Evolutionary conservation across 352 stramenopile genomes (phyloP).

Genomic region (Aphanomyces stellatus): DNA sequence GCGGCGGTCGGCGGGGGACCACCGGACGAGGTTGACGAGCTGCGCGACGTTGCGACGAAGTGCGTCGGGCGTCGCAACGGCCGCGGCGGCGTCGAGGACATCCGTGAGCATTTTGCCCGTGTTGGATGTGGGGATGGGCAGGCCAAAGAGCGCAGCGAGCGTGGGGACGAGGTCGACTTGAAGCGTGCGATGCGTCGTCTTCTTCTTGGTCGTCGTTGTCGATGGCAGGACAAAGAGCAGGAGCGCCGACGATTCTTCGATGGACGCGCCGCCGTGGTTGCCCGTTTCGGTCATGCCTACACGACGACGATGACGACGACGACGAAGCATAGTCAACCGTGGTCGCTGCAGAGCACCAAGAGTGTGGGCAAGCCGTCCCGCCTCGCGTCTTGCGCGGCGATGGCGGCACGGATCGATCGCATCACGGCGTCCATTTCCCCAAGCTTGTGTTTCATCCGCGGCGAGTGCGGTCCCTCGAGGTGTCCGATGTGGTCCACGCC

Average conservation of each 20-base stretch:
- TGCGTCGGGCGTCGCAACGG: constrained; percentile 17
- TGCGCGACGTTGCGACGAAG: constrained; percentile 57
- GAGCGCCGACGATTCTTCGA: constrained; percentile 77
- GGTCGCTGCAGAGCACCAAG: constrained; percentile 78
- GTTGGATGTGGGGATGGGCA: constrained; percentile 56
- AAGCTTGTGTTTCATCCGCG: constrained; percentile 71
- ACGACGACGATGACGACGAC: not conserved
- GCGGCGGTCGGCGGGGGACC: constrained; percentile 38
- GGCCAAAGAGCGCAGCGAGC: constrained; percentile 57
- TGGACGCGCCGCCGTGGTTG: constrained; percentile 76
- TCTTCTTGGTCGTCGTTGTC: constrained; percentile 29
- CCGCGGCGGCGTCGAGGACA: constrained; percentile 33
- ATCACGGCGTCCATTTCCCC: constrained; percentile 77
- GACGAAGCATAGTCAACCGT: constrained; percentile 25
- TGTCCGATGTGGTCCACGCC: constrained; percentile 83
- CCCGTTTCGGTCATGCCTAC: constrained; percentile 80
- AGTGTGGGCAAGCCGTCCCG: constrained; percentile 41
- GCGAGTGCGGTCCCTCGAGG: constrained; percentile 61
- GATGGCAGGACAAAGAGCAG: constrained; percentile 54
- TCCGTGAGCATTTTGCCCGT: constrained; percentile 58
- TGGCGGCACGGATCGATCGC: constrained; percentile 43
- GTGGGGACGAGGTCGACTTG: constrained; percentile 85
- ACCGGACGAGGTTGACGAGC: constrained; percentile 30
- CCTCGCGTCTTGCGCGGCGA: constrained; percentile 43
- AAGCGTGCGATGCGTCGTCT: not conserved